Evolutionary conservation across 2,329 filamentous ascomycete species (phyloP), one percentile per base, ranked within the genome.

Genomic region (Paraphoma sp.): DNA sequence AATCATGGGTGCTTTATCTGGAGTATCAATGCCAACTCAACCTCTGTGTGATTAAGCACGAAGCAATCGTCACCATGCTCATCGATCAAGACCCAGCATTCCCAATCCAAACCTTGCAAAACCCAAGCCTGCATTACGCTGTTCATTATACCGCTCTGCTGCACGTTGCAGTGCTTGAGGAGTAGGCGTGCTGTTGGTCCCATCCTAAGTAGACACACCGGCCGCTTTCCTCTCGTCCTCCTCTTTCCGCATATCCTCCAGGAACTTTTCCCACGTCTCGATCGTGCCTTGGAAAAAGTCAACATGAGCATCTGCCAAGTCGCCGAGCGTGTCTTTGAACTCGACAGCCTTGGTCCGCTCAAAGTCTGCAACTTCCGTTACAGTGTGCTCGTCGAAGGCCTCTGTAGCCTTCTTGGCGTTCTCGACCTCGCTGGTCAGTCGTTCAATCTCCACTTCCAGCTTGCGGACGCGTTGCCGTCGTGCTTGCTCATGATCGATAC

Each of bases 321-420:
- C 88, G 2, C 92, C 92, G 48, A 99, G 83, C 66, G 95, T 93
- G 62, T 89, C 86, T 76, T 92, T 91, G 78, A 99, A 96, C 82
- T 99, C 94, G 42, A 91, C 83, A 40, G 92, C 88, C 82, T 99
- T 99, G 83, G 98, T 98, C 54, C 93, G 86, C 80, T 99, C 95
- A 79, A 99, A 99, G 73, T 97, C 93, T 17, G 86, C 85, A 0
- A 97, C 91, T 76, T 99, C 95, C 70, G 91, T 90, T 43, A 98
- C 90, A 1, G 97, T 94, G 78, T 97, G 93, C 73, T 97, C 93
- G 76, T 97, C 95, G 70, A 99, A 99, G 73, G 92, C 89, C 77
- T 98, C 93, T 48, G 89, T 92, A 12, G 90, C 92, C 71, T 89
- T 90, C 78, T 93, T 93, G 6, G 95, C 92, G 44, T 86, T 86